Evolutionary conservation across 306 rosid genomes (phyloP), one percentile per base, ranked within the genome.

Genomic region (Medicago ruthenica): DNA sequence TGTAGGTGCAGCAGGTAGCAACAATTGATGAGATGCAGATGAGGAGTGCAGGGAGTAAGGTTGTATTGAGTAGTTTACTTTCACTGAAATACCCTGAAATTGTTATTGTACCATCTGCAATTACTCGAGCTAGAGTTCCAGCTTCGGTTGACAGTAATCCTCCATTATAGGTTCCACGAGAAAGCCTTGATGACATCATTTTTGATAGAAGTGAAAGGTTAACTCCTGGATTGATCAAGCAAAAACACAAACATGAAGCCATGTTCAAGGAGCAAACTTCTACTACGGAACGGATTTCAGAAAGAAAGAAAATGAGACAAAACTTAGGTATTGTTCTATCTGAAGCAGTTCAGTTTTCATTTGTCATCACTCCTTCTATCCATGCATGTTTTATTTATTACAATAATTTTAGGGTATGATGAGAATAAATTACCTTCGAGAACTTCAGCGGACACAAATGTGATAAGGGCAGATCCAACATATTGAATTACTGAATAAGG

Each of bases 141-240:
- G 98, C 98, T 81, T 93, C 96, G 1, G 97, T 93, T 8, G 97
- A 89, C 44, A 93, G 87, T 79, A 93, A 69, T 21, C 97, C 98
- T 1, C 98, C 97, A 41, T 93, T 93, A 70, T 58, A 90, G 14
- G 98, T 93, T 64, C 98, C 97, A 2, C 83, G 82, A 4, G 98
- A 86, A 82, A 93, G 95, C 86, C 97, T 82, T 1, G 98, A 89
- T 0, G 97, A 90, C 97, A 93, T 93, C 68, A 86, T 84, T 47
- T 88, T 87, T 63, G 98, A 90, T 22, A 93, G 90, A 62, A 93
- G 95, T 18, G 97, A 89, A 67, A 93, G 86, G 79, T 93, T 93
- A 70, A 90, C 93, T 77, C 98, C 98, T 93, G 83, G 66, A 75
- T 81, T 75, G 61, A 82, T 54, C 44, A 68, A 74, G 61, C 31